Evolutionary conservation across 2,329 filamentous ascomycete genomes (phyloP).

Genomic region (Pseudogymnoascus sp.): DNA sequence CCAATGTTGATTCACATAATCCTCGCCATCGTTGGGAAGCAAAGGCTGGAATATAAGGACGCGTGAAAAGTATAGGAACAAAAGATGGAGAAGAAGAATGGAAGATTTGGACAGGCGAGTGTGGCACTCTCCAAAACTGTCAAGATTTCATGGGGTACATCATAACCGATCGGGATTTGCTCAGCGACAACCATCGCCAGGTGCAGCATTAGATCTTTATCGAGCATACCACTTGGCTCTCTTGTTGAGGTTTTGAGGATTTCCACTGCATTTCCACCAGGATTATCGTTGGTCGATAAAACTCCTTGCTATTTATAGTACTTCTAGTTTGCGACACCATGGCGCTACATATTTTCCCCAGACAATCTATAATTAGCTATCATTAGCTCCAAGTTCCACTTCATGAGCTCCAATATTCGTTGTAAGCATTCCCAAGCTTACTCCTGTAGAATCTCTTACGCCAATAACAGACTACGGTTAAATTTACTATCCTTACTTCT

Average conservation of each 20-base stretch:
- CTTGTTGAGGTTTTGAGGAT: background rate
- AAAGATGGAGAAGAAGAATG: background rate
- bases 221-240: background rate
- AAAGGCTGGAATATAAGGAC: background rate
- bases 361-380: background rate
- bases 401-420: background rate
- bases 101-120: background rate
- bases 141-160: background rate
- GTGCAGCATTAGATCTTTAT: background rate
- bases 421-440: background rate
- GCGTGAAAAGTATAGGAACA: background rate
- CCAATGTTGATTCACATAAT: background rate
- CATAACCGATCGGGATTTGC: background rate
- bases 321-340: background rate
- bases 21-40: background rate
- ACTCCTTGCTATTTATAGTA: background rate
- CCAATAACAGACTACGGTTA: background rate
- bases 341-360: background rate
- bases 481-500: background rate
- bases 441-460: background rate
- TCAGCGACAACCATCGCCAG: background rate
- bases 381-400: background rate
- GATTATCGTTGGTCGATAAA: background rate
- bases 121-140: background rate
- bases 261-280: background rate